Base-by-base conservation (phyloP, 1,139 yeast species). In the Insectozyma bohioensis region DNA sequence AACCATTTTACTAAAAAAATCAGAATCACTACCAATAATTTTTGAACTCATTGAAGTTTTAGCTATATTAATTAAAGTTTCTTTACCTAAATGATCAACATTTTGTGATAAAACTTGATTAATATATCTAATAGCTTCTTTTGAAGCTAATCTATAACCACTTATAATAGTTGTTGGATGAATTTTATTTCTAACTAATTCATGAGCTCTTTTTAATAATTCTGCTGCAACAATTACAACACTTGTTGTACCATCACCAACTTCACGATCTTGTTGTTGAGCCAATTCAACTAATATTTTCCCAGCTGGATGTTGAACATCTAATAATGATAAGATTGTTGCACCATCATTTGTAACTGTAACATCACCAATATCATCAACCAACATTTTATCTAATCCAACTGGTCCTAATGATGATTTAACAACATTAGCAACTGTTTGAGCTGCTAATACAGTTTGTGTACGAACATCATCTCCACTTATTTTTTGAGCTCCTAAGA, bases 321-420 rank as follows among this genome's bases (percentile, higher is more conserved):
- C 98, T 45, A 94, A 72, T 40, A 94, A 66, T 8, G 92, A 75
- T 45, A 94, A 71, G 47, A 94, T 94, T 6, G 98, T 94, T 36
- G 99, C 98, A 44, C 99, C 99, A 60, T 94, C 99, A 57, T 94
- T 94, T 34, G 99, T 94, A 35, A 94, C 97, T 5, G 97, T 90
- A 31, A 94, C 97, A 63, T 94, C 99, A 42, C 98, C 98, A 63
- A 94, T 94, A 56, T 94, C 98, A 61, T 94, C 99, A 31, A 94
- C 99, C 40, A 94, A 74, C 97, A 94, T 92, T 68, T 94, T 94
- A 63, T 94, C 99, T 37, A 94, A 73, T 15, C 99, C 99, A 25
- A 92, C 98, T 6, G 99, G 99, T 5, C 99, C 99, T 41, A 94
- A 69, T 3, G 97, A 88, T 13, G 97, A 84, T 62, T 92, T 94